Evolutionary conservation across 2,329 filamentous ascomycete species (phyloP), one percentile per base, ranked within the genome.

Genomic region (Paecilomyces formosus): DNA sequence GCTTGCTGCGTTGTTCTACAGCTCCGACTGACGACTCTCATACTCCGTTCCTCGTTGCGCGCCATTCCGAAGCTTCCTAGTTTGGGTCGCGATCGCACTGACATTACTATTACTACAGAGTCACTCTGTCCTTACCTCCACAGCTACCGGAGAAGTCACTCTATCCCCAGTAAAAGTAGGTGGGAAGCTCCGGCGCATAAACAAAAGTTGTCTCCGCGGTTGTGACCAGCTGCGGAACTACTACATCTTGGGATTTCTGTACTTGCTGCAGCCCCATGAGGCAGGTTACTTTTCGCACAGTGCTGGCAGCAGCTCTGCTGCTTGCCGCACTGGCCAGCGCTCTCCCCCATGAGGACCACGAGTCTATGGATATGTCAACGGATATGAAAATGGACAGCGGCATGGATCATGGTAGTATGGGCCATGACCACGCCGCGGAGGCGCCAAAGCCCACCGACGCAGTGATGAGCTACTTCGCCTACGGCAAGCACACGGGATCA

Each of bases 381-480:
- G 39, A 45, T 45, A 45, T 45, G 39, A 45, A 45, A n/a, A 45
- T 21, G 39, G 39, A 45, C 15, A n/a, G 15, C 67, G 65, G 59
- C 28, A 65, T 57, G 62, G 31, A 26, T 26, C 24, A 26, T 26
- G 24, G 24, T 26, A 26, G 59, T 28, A 66, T 66, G 63, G 61
- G 63, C 56, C 72, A 70, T 69, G 63, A 56, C 53, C 49, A 54
- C 11, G 60, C 66, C 30, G 26, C 63, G 28, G 57, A 62, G 11
- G 54, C 62, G 24, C 53, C 61, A 26, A 59, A 53, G 18, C 58
- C 62, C n/a, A 63, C 72, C n/a, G 66, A 68, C 21, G 66, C 70
- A 22, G 56, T 59, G 3, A 72, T 75, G 68, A 79, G 76, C 59
- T 79, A 79, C 64, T 78, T 76, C 57, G 70, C 72, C 9, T 72